Conservation (phyloP, 305 asterid genomes). For the Salvia sclarea region DNA sequence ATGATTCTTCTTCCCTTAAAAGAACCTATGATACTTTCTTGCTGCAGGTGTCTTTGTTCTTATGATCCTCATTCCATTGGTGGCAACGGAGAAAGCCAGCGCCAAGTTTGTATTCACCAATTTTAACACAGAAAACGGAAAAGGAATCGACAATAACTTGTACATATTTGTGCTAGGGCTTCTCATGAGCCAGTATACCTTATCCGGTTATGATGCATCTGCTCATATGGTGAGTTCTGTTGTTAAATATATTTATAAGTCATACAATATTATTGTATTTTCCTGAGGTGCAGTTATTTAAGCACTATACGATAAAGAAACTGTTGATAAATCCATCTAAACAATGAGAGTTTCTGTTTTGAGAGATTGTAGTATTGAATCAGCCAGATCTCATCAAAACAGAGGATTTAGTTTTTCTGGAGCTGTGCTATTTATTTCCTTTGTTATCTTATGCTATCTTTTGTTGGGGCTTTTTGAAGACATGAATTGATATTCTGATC, state of each 20-base stretch:
- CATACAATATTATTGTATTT: not conserved
- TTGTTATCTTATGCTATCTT: too few relatives aligned
- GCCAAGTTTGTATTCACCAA: slow-evolving; percentile 74
- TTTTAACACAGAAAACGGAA: slow-evolving; percentile 71
- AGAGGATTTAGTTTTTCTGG: too few relatives aligned
- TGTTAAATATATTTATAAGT: slow-evolving; percentile 14
- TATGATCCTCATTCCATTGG: slow-evolving; percentile 80
- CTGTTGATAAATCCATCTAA: slow-evolving; percentile 16
- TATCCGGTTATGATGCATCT: slow-evolving; percentile 89
- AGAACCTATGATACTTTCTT: not conserved
- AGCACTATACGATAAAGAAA: too few relatives aligned
- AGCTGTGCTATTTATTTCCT: too few relatives aligned
- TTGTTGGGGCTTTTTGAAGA: too few relatives aligned
- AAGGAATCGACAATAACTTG: slow-evolving; percentile 55
- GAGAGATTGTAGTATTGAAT: not conserved
- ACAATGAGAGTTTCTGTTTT: not conserved
- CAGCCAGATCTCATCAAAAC: too few relatives aligned
- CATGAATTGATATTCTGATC: too few relatives aligned
- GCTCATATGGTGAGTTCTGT: slow-evolving; percentile 76
- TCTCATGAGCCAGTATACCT: slow-evolving; percentile 90
- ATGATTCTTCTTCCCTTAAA: not conserved
- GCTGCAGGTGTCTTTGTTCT: slow-evolving; percentile 83
- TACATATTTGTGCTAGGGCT: slow-evolving; percentile 85
- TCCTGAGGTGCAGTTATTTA: not conserved
- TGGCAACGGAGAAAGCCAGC: slow-evolving; percentile 77